Evolutionary conservation across 1,284 basidiomycete genomes (phyloP).

Genomic region (Apiotrichum sp.): DNA sequence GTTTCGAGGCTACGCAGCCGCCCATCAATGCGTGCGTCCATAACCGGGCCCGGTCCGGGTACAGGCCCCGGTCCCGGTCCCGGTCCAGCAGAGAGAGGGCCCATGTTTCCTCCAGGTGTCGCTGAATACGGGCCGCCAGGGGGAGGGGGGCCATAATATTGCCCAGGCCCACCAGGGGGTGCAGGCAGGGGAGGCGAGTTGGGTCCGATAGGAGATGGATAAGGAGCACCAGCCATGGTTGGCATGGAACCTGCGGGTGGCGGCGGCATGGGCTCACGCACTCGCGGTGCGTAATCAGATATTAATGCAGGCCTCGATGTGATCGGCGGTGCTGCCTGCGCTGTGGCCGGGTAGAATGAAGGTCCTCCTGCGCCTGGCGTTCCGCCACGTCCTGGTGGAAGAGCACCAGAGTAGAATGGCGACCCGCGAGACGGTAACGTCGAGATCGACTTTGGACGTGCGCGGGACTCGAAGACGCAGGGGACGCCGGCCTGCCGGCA

Average conservation of each 20-base stretch:
- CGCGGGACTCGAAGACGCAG: slow-evolving; percentile 41
- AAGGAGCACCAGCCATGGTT: slow-evolving; percentile 10
- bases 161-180: slow-evolving; percentile 2
- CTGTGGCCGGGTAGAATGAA: slow-evolving; percentile 30
- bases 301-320: slow-evolving; percentile 26
- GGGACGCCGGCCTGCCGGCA: slow-evolving; percentile 38
- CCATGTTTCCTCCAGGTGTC: background rate
- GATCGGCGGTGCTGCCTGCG: slow-evolving; percentile 33
- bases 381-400: slow-evolving; percentile 22
- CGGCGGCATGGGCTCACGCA: slow-evolving; percentile 37
- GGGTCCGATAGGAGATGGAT: slow-evolving; percentile 12
- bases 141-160: slow-evolving; percentile 8
- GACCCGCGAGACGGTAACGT: slow-evolving; percentile 32
- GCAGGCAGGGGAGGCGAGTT: slow-evolving; percentile 13
- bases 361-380: slow-evolving; percentile 20
- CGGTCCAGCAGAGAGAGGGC: background rate
- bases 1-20: slow-evolving; percentile 15
- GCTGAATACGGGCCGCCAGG: slow-evolving; percentile 9
- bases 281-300: slow-evolving; percentile 29
- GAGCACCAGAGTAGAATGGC: slow-evolving; percentile 25
- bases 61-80: too few species aligned
- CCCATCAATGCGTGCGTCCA: slow-evolving; percentile 9
- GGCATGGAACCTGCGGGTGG: slow-evolving; percentile 25
- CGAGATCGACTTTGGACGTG: slow-evolving; percentile 40
- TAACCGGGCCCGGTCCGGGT: background rate